Percentiles rank a stretch among this genome's conserved stretches.
Conservation (phyloP, 2,329 filamentous ascomycete species). For the Aspergillus pseudoglaucus region DNA sequence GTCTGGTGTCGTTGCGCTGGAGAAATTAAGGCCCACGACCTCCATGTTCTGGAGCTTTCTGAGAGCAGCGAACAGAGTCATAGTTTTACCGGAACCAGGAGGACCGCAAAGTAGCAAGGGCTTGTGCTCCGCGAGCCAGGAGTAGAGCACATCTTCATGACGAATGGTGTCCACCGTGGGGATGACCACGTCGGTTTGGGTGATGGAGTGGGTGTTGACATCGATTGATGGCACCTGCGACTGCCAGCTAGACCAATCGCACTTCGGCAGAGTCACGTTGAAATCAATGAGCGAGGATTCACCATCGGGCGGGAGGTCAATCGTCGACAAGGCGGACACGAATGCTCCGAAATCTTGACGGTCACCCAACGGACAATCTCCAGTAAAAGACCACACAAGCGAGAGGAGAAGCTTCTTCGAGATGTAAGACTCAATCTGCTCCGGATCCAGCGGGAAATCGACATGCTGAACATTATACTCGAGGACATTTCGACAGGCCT, state of each 20-base stretch:
- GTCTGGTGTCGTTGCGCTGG: slow-evolving; percentile 95
- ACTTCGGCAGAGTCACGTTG: slow-evolving; percentile 78
- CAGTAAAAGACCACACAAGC: slow-evolving; percentile 90
- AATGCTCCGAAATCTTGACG: slow-evolving; percentile 86
- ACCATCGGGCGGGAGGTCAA: slow-evolving; percentile 74
- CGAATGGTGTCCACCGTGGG: slow-evolving; percentile 95
- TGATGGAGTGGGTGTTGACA: slow-evolving; percentile 96
- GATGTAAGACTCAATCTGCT: slow-evolving; percentile 82
- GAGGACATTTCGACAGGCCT: slow-evolving; percentile 81
- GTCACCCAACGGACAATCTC: slow-evolving; percentile 83
- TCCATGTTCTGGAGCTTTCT: slow-evolving; percentile 98
- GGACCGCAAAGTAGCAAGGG: slow-evolving; percentile 92
- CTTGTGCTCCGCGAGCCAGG: slow-evolving; percentile 98
- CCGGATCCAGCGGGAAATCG: slow-evolving; percentile 85
- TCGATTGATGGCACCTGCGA: slow-evolving; percentile 90
- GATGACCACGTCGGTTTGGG: slow-evolving; percentile 96
- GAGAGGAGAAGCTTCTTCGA: slow-evolving; percentile 92
- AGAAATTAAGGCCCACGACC: slow-evolving; percentile 98
- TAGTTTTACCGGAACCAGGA: slow-evolving; percentile 97
- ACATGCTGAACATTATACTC: slow-evolving; percentile 94
- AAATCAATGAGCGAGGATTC: slow-evolving; percentile 86
- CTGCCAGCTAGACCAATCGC: slow-evolving; percentile 90
- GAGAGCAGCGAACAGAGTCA: slow-evolving; percentile 97
- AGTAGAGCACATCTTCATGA: slow-evolving; percentile 98
- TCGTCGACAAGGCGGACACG: slow-evolving; percentile 72